These are phyloP conservation scores for Hypoxylon rickii DNA, from an alignment of 495 filamentous ascomycete genomes.

Conservation along the genomic window DNA sequence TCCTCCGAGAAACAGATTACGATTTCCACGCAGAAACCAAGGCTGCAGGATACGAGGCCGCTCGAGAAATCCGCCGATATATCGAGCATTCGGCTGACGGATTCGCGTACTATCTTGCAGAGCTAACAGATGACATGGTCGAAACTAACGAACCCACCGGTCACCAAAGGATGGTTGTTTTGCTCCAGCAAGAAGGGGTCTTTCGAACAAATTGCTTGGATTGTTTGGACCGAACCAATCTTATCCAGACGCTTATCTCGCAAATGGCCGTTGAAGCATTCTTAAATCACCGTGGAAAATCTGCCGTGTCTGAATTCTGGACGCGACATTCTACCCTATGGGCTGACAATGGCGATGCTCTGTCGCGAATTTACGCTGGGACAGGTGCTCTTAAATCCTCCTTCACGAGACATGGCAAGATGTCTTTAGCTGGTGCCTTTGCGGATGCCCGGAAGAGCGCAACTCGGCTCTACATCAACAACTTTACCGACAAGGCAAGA, in stretches of 20 bases:
- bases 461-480: constrained; percentile 92
- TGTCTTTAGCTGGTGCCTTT: constrained; percentile 92
- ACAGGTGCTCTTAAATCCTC: constrained; percentile 95
- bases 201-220: constrained; percentile 97
- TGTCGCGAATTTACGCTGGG: constrained; percentile 95
- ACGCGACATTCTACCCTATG: constrained; percentile 87
- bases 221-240: constrained; percentile 93
- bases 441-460: constrained; percentile 95
- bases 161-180: constrained; percentile 60
- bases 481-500: constrained; percentile 89
- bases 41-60: constrained; percentile 85
- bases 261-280: constrained; percentile 87
- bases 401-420: constrained; percentile 94
- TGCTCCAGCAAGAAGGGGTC: constrained; percentile 89
- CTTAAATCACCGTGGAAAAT: constrained; percentile 67
- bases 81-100: constrained; percentile 77
- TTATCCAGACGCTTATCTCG: constrained; percentile 93
- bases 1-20: constrained; percentile 80
- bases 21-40: constrained; percentile 96
- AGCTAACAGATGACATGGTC: constrained; percentile 61
- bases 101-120: constrained; percentile 89
- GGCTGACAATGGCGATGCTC: constrained; percentile 97
- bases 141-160: constrained; percentile 34
- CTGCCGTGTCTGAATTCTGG: constrained; percentile 78
- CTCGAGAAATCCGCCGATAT: constrained; percentile 72